A percentile compares a stretch with the other conserved stretches of the same genome.
Conservation (phyloP, 1,284 basidiomycete genomes). For the Xerocomus minutiporus region DNA sequence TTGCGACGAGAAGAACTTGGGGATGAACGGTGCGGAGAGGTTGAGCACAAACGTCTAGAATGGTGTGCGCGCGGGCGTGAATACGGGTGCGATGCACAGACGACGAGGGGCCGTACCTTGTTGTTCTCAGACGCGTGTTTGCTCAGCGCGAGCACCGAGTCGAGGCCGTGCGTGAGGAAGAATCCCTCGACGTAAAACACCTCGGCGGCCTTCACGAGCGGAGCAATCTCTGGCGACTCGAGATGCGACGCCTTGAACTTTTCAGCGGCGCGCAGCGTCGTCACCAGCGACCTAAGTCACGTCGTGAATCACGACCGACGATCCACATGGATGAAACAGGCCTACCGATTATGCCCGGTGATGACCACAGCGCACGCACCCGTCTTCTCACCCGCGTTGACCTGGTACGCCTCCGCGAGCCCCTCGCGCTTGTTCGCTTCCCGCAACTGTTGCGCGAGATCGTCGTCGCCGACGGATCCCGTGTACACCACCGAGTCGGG, state of each 20-base stretch:
- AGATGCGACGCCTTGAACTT: slow-evolving; percentile 83
- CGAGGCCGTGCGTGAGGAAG: slow-evolving; percentile 93
- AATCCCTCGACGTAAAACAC: slow-evolving; percentile 96
- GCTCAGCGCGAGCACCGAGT: slow-evolving; percentile 72
- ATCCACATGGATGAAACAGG: neutral
- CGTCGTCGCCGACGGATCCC: slow-evolving; percentile 92
- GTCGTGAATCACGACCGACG: too few species aligned
- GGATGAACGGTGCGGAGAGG: slow-evolving; percentile 96
- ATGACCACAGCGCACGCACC: slow-evolving; percentile 97
- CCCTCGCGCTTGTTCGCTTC: slow-evolving; percentile 94
- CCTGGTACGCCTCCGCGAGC: slow-evolving; percentile 84
- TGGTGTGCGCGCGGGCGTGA: neutral
- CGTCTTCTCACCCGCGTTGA: slow-evolving; percentile 83
- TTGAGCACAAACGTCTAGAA: slow-evolving; percentile 84
- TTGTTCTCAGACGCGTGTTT: slow-evolving; percentile 74
- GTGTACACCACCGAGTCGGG: slow-evolving; percentile 91
- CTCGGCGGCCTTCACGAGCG: slow-evolving; percentile 76
- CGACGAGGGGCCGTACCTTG: slow-evolving; percentile 50
- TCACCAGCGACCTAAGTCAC: slow-evolving; percentile 74
- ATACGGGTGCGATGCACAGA: neutral
- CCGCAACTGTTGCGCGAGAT: slow-evolving; percentile 84
- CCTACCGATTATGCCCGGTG: slow-evolving; percentile 85
- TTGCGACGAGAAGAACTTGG: slow-evolving; percentile 88
- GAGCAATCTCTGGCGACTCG: slow-evolving; percentile 70
- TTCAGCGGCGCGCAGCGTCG: slow-evolving; percentile 87